A percentile compares a stretch with the other conserved stretches of the same genome.
Evolutionary conservation across 306 rosid species (phyloP).

Genomic region (Crotalaria pallida): DNA sequence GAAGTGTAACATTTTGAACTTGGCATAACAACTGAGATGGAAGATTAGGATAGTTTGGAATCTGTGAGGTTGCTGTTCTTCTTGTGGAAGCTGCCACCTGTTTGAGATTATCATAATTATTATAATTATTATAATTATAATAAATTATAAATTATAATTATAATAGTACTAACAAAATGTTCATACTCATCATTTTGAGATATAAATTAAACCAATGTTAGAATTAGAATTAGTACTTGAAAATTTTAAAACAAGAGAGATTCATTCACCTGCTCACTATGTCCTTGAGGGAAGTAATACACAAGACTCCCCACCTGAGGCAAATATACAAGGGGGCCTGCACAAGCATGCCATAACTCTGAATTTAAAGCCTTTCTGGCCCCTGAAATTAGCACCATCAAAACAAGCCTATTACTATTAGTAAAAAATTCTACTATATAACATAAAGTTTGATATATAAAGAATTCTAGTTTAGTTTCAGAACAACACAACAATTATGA

Average conservation of each 20-base stretch:
- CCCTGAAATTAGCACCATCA: constrained; percentile 41
- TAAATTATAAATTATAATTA: too few relatives aligned
- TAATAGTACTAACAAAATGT: not conserved
- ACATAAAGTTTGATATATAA: too few relatives aligned
- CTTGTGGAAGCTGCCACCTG: constrained; percentile 96
- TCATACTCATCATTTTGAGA: not conserved
- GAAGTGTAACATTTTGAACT: constrained; percentile 79
- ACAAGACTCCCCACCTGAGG: constrained; percentile 88
- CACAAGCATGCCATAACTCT: constrained; percentile 99
- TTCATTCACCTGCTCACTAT: constrained; percentile 79
- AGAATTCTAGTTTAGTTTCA: not conserved
- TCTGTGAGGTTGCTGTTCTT: constrained; percentile 82
- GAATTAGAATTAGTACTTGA: not conserved
- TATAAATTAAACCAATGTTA: not conserved
- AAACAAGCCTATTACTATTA: not conserved
- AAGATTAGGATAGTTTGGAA: constrained; percentile 92
- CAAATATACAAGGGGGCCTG: constrained; percentile 87
- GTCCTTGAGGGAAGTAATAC: constrained; percentile 97
- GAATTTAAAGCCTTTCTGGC: constrained; percentile 67
- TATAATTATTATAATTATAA: too few relatives aligned
- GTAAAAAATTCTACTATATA: not conserved
- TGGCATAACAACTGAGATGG: constrained; percentile 86
- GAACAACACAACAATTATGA: not conserved
- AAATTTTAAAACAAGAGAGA: not conserved
- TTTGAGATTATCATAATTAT: too few relatives aligned